Percentiles rank a stretch among this genome's conserved stretches.
Evolutionary conservation across 139 green algal species (phyloP).

Genomic region (Micromonas pusilla): DNA sequence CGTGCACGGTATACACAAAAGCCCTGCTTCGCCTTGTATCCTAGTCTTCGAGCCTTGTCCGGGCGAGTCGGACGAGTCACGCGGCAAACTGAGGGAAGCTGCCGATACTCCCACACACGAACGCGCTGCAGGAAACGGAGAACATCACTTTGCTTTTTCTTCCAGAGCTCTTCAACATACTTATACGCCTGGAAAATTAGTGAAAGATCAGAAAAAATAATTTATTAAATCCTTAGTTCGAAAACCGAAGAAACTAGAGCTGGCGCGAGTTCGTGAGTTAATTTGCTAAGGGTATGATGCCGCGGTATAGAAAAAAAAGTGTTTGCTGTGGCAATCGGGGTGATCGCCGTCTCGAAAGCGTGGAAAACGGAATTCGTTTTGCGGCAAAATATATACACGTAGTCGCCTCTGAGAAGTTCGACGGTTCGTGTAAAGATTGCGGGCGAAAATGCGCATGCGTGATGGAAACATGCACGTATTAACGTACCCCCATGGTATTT

Average conservation of each 20-base stretch:
- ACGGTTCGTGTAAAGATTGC: not conserved
- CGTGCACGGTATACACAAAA: conserved; percentile 93
- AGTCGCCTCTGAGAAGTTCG: too few relatives aligned
- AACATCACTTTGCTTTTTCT: conserved; percentile 97
- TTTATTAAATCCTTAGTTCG: too few relatives aligned
- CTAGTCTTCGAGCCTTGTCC: conserved; percentile 94
- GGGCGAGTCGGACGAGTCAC: conserved; percentile 77
- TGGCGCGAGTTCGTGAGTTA: too few relatives aligned
- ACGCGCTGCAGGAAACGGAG: conserved; percentile 96
- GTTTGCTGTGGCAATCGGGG: too few relatives aligned
- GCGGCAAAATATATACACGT: too few relatives aligned
- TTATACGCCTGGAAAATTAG: conserved; percentile 65
- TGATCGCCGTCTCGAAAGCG: too few relatives aligned
- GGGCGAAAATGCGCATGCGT: not conserved
- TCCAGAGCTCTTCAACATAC: conserved; percentile 98
- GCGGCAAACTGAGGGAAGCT: conserved; percentile 84
- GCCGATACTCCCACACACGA: conserved; percentile 98
- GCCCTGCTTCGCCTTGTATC: conserved; percentile 86
- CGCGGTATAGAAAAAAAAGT: too few relatives aligned
- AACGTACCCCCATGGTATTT: too few relatives aligned
- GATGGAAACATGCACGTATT: not conserved
- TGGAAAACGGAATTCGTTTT: too few relatives aligned
- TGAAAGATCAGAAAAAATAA: too few relatives aligned
- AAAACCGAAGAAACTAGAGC: too few relatives aligned
- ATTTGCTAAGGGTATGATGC: too few relatives aligned